A percentile compares a stretch with the other conserved stretches of the same genome.
Conservation (phyloP, 768 basidiomycete genomes). For the Tulasnella sp. region DNA sequence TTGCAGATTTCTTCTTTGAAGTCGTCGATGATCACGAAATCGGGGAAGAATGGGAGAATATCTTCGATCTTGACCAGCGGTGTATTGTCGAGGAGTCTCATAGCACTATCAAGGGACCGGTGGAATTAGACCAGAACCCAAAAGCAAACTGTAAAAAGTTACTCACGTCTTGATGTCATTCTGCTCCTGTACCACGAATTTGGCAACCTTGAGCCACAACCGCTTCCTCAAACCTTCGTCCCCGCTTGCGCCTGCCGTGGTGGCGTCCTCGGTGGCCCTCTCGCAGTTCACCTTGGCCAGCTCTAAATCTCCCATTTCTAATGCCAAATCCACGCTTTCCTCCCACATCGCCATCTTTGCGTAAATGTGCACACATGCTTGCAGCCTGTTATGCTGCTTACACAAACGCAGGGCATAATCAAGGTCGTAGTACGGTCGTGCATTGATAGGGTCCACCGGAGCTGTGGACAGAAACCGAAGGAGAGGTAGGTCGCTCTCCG, state of each 20-base stretch:
- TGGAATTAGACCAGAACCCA: neutral
- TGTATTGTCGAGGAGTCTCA: slow-evolving; percentile 93
- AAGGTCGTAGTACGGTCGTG: slow-evolving; percentile 89
- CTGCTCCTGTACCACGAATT: slow-evolving; percentile 95
- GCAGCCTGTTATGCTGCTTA: slow-evolving; percentile 72
- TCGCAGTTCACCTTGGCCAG: slow-evolving; percentile 94
- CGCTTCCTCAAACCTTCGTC: slow-evolving; percentile 90
- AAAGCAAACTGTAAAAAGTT: slow-evolving; percentile 5
- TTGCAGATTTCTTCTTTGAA: too few relatives aligned
- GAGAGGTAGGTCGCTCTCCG: slow-evolving; percentile 69
- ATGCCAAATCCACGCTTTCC: slow-evolving; percentile 89
- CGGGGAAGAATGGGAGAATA: too few relatives aligned
- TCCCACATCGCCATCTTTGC: slow-evolving; percentile 97
- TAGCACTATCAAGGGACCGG: slow-evolving; percentile 58
- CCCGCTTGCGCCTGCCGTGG: neutral
- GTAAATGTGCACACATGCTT: slow-evolving; percentile 94
- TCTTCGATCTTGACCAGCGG: too few relatives aligned
- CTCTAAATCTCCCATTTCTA: slow-evolving; percentile 92
- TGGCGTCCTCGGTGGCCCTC: slow-evolving; percentile 59
- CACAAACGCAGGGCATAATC: slow-evolving; percentile 94
- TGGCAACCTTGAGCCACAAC: slow-evolving; percentile 98
- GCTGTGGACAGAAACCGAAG: slow-evolving; percentile 78
- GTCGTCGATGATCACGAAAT: too few relatives aligned
- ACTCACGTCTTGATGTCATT: slow-evolving; percentile 96
- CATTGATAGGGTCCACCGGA: slow-evolving; percentile 75